phyloP scores from a whole-genome alignment of 192 early-diverging fungal species.

The Mycoemilia scoparia region DNA sequence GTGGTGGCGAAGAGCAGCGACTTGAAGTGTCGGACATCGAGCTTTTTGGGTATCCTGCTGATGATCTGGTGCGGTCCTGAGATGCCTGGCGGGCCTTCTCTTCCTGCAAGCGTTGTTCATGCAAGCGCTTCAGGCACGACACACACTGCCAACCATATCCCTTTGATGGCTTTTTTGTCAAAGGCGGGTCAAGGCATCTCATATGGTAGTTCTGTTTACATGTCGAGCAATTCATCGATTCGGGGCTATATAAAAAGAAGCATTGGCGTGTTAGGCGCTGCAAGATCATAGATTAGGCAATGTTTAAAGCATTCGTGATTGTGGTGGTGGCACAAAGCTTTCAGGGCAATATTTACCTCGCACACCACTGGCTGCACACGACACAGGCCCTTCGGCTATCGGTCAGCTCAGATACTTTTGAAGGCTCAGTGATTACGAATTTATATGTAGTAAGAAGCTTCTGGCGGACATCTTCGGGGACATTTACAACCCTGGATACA shows the following conservation, averaged over 20 bases:
- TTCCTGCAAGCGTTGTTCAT: conserved; percentile 19
- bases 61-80: no score
- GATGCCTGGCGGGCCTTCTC: no score
- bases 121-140: conserved; percentile 31
- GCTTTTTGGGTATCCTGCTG: no score
- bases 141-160: conserved; percentile 81
- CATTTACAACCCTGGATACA: conserved; percentile 53
- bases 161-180: conserved; percentile 56
- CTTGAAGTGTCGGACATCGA: no score
- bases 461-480: conserved; percentile 49
- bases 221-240: conserved; percentile 55
- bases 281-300: no score
- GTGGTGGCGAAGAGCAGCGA: no score
- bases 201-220: conserved; percentile 69
- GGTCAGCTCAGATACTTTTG: conserved; percentile 59
- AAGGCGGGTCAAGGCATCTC: conserved; percentile 62
- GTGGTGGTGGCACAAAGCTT: conserved; percentile 18
- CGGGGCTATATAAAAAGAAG: no score
- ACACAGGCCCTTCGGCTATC: conserved; percentile 47
- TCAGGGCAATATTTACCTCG: no score
- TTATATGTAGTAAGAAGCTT: conserved; percentile 50
- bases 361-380: conserved; percentile 55
- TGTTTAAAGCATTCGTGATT: conserved; percentile 18
- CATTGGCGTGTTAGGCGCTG: no score
- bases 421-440: conserved; percentile 71